Base-by-base conservation (phyloP, 345 rosid species). In the Lagerstroemia speciosa region DNA sequence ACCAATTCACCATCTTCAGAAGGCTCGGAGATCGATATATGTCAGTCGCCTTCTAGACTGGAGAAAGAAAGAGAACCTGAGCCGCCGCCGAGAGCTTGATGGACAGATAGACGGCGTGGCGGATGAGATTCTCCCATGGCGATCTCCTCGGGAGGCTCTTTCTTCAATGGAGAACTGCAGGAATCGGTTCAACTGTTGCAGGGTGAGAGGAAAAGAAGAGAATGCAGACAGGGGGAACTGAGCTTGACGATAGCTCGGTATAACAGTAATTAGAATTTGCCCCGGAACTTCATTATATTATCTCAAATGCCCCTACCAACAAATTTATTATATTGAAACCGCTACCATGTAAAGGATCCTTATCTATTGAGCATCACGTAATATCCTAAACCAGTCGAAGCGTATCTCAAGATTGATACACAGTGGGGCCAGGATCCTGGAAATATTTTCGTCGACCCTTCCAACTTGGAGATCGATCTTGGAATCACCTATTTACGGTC, bases 61-160 rank as follows among this genome's bases (percentile, higher is more conserved):
- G 55, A 8, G 26, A 20, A 37, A 66, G n/a, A 30, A 26, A n/a
- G 73, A 60, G n/a, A 40, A 64, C 98, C 97, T 68, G 81, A 69
- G 73, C 90, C 96, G 29, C 86, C 96, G 52, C 98, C 96, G 22
- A 95, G 94, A 67, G 81, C 79, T 69, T 79, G 85, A 66, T 92
- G 91, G 71, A 90, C 89, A 76, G 88, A 86, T 33, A 76, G 32
- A 71, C 84, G 81, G 71, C 64, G 75, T 57, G 78, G 72, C 55
- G 87, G 80, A 68, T 73, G 20, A 45, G 66, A 76, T 29, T 83
- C 87, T 78, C 76, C 87, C 95, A 89, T 89, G 80, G 63, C 62
- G 67, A 30, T 27, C 63, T 58, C 63, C 33, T 22, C 30, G 6
- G 5, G 53, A 22, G 6, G 26, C 55, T 48, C 55, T 19, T 48